Base-by-base conservation (phyloP, 768 basidiomycete genomes). In the Rhodotorula paludigena region DNA sequence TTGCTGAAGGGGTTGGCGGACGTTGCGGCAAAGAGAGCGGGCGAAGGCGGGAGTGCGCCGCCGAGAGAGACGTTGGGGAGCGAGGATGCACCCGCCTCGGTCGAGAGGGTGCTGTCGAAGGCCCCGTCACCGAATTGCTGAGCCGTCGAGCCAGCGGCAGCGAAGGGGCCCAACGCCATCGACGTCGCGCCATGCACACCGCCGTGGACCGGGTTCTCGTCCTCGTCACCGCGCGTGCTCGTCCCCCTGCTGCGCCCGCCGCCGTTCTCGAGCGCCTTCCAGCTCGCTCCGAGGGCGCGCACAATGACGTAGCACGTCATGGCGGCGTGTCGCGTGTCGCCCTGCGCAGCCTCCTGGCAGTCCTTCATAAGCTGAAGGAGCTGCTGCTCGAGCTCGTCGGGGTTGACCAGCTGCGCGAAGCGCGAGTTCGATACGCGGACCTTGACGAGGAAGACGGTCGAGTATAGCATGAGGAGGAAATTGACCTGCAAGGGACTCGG, bases 381-480 rank as follows among this genome's bases (percentile, higher is more conserved):
- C n/a, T 61, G 58, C 44, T 35, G 38, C 23, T 64, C 57, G 48
- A 69, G 68, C 41, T 69, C 63, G 32, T 57, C 55, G 20, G 48
- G 42, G 47, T 55, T 51, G 59, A 69, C 68, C 23, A 69, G 52
- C 12, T 61, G 36, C 18, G 68, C 35, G 55, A 69, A 69, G 32
- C 63, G 68, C 16, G 68, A 60, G 68, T 69, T 69, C 21, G 63
- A 65, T 28, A 63, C 68, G 25, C 63, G 54, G 41, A 69, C 59
- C n/a, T 69, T 69, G 63, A 69, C 51, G 59, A 69, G 63, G 63
- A 69, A 69, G 39, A 69, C 68, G 53, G 59, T 54, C 32, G 68
- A 59, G 64, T 69, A 69, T 36, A 69, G 63, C 53, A 69, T 56
- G 45, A 64, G 56, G 48, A 69, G 68, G 68, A 69, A 69, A 33